Percentiles rank a stretch among this genome's conserved stretches.
These are phyloP conservation scores for Eucalyptus melliodora DNA, from an alignment of 345 rosid species.

Conservation along the genomic window DNA sequence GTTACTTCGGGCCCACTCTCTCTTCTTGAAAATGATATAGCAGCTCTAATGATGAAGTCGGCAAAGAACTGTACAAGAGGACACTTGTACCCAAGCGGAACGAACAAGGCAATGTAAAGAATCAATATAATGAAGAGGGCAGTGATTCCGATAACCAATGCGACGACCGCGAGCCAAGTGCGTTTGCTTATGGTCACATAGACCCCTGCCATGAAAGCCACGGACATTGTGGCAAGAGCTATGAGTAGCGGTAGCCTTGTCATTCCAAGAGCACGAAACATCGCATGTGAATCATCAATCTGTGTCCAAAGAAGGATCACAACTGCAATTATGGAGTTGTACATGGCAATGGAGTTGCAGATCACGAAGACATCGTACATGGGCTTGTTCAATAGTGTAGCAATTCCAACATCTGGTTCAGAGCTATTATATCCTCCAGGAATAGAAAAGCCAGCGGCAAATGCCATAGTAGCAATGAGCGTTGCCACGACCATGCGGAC, in stretches of 20 bases:
- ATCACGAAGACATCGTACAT: neutral
- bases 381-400: neutral
- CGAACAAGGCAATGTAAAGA: too few species aligned
- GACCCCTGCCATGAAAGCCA: neutral
- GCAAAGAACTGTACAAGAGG: too few species aligned
- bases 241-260: neutral
- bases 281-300: neutral
- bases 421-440: neutral
- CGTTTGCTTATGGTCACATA: too few species aligned
- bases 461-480: neutral
- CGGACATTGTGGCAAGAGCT: neutral
- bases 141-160: too few species aligned
- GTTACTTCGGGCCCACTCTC: accelerated
- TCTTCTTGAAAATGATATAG: too few species aligned
- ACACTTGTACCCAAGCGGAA: too few species aligned
- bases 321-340: neutral
- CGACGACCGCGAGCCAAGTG: too few species aligned
- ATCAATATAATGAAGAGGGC: too few species aligned
- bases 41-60: too few species aligned
- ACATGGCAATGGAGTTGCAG: neutral
- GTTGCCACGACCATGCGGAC: neutral
- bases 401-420: neutral
- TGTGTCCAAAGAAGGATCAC: neutral
- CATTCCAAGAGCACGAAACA: neutral
- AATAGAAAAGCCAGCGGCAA: neutral